Base-by-base conservation (phyloP, 305 asterid genomes). In the Stenogyne calaminthoides region DNA sequence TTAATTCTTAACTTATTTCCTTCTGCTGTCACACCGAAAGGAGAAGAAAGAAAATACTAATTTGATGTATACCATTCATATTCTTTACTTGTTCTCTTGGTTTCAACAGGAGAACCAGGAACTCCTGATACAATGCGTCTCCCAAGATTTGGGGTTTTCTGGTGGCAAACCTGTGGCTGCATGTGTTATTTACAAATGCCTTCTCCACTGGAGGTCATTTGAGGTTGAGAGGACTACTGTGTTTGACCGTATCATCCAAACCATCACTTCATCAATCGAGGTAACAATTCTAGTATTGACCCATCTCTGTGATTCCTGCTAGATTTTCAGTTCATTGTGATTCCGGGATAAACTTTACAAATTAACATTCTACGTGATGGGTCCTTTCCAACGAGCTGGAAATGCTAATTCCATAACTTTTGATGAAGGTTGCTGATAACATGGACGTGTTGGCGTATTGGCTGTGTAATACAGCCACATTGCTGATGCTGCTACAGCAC, bases 131-230 rank as follows among this genome's bases (percentile, higher is more conserved):
- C 88, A 89, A 84, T 91, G 98, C 72, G 89, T 95, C 76, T 82
- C 99, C 59, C 92, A 93, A 86, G 98, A 95, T 85, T 81, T 95
- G 87, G 98, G 99, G 74, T 95, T 93, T 83, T 86, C 95, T 73
- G 85, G 88, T 54, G 98, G 99, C 83, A 95, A 93, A 77, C 98
- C 99, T 47, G 86, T 93, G 57, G 95, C 98, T 18, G 99, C 99
- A 69, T 93, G 97, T 85, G 82, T 95, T 70, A 88, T 95, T 72
- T 95, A 95, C 86, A 95, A 95, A 85, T 84, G 97, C 86, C 98
- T 95, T 80, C 97, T 93, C 57, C 99, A 95, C 72, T 95, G 99
- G 99, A 91, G 99, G 77, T 93, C 97, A 77, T 95, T 93, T 77
- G 99, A 95, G 89, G 99, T 95, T 71, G 99, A 95, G 83, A 91